Evolutionary conservation across 1,284 basidiomycete species (phyloP), one percentile per base, ranked within the genome.

Genomic region (Calocybe gambosa): DNA sequence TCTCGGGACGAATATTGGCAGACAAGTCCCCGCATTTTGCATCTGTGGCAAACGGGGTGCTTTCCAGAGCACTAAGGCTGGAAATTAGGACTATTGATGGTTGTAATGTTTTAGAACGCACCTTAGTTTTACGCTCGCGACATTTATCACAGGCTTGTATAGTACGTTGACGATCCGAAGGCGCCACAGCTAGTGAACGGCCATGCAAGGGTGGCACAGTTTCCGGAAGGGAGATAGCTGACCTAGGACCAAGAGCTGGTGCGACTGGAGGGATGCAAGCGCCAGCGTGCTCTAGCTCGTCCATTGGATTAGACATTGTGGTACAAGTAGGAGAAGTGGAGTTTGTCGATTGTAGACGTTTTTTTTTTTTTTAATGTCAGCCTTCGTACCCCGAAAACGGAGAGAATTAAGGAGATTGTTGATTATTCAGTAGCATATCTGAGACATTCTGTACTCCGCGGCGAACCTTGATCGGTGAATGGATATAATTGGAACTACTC

Each of bases 101-200:
- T 7, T 6, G 2, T 12, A 31, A 43, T 13, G n/a, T 19, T n/a
- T 35, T 15, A 21, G 20, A 7, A 50, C 62, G 23, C 50, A 77
- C 78, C 67, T 78, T 79, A 9, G 75, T 76, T 62, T 81, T 81
- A 20, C 77, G 66, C 46, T 73, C 71, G 15, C 78, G 63, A 55
- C 78, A 80, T 55, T 75, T 77, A 47, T 77, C 73, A 55, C 78
- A 80, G 9, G 78, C 78, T 47, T 77, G 74, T 1, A 68, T 62
- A 6, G 74, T 78, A 26, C 78, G 67, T 55, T 74, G 73, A 33
- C 74, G 66, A 41, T 62, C 58, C 29, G 63, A 57, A 39, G 55
- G 52, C 19, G 54, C 39, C 5, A 48, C 35, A 16, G 34, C 18
- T 4, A 31, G 44, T 35, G 46, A 39, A n/a, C 50, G 46, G 38